Base-by-base conservation (phyloP, 345 rosid species). In the Sonneratia caseolaris region DNA sequence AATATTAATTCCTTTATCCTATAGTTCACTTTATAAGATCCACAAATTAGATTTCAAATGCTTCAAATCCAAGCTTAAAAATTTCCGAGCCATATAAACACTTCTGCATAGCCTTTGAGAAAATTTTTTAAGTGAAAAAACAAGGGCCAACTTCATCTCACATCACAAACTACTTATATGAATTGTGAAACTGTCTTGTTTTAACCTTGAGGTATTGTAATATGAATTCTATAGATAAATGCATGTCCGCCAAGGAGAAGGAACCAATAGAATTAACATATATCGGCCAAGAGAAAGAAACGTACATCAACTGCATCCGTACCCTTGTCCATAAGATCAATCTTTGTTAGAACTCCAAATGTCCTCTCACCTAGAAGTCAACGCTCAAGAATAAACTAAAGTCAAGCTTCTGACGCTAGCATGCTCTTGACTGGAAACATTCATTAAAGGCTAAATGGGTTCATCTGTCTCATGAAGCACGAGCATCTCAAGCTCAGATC, bases 291-390 rank as follows among this genome's bases (percentile, higher is more conserved):
- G 42, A 68, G 64, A 69, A 14, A n/a, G 64, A 2, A 68, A 85
- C 98, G 91, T 82, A 94, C 97, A 56, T 91, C 98, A 76, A 87
- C 97, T 59, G 98, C 93, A 82, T 91, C 80, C 38, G 97, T 93
- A 71, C 97, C 96, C 80, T 89, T 81, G 85, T 89, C 97, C 97
- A 93, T 92, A 71, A 92, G 96, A 83, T 90, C 96, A 81, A 92
- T 87, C 82, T 92, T 92, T 35, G 96, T 92, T 76, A 92, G 72
- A 73, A 92, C 96, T 75, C 96, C 97, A 81, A 92, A 88, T 61
- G 97, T 92, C 79, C 97, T 84, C 80, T 90, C 94, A 71, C 97
- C 97, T 92, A 83, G 72, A 66, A 76, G 74, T 80, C 69, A 74
- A 57, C 69, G 65, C 76, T 37, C 48, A 76, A 79, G 59, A 45